A percentile compares a stretch with the other conserved stretches of the same genome.
Evolutionary conservation across 371 early-diverging fungal genomes (phyloP).

Genomic region (Haplosporangium sp.): DNA sequence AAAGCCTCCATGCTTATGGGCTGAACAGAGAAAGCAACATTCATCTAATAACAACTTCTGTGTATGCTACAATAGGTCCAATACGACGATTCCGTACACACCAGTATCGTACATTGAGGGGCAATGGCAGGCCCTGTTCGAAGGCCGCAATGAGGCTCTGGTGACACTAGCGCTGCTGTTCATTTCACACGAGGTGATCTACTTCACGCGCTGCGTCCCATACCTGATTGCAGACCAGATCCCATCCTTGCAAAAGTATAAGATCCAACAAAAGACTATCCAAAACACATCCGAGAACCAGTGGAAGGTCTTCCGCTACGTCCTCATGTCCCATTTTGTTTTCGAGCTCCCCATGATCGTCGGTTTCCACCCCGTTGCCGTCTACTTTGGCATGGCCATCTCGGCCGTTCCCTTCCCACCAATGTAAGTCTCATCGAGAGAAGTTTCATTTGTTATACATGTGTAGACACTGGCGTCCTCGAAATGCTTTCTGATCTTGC

Average conservation of each 20-base stretch:
- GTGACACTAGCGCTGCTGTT: conserved; percentile 76
- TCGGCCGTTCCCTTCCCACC: conserved; percentile 85
- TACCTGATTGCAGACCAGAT: conserved; percentile 78
- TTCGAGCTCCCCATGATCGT: conserved; percentile 89
- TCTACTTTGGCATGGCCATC: conserved; percentile 85
- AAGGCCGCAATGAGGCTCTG: conserved; percentile 75
- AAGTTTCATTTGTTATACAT: neutral
- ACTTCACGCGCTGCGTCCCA: conserved; percentile 83
- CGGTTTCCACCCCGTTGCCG: conserved; percentile 86
- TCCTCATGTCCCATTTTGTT: conserved; percentile 78
- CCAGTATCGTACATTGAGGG: conserved; percentile 47
- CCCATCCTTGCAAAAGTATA: conserved; percentile 82
- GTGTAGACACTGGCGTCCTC: neutral
- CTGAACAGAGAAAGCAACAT: no score
- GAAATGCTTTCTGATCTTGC: conserved; percentile 59
- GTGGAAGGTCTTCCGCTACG: conserved; percentile 80
- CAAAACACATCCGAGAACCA: conserved; percentile 72
- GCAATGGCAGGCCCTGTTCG: conserved; percentile 71
- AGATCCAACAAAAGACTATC: conserved; percentile 84
- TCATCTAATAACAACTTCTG: no score
- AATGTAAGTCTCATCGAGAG: conserved; percentile 63
- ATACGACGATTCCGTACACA: conserved; percentile 37
- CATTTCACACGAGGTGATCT: conserved; percentile 80
- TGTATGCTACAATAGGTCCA: conserved; percentile 14
- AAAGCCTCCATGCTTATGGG: no score